Conservation (phyloP, 2,329 filamentous ascomycete species). For the Phialophora expanda region DNA sequence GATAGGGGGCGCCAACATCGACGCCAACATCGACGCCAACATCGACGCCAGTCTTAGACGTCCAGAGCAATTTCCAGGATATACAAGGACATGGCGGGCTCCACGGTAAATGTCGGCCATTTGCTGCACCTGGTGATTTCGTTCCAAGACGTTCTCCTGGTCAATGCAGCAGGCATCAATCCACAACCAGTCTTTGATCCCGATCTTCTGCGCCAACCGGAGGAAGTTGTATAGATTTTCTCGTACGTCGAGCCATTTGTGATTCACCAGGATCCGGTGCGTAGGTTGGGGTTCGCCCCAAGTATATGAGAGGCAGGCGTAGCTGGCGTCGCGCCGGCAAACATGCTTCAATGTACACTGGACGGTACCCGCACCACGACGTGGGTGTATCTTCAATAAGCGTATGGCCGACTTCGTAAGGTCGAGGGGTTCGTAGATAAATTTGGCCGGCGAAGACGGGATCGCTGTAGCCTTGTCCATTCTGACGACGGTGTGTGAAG, state of each 20-base stretch:
- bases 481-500: not conserved
- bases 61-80: not conserved
- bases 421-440: not conserved
- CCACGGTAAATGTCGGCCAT: not conserved
- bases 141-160: constrained; percentile 6
- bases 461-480: not conserved
- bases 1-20: too few species aligned
- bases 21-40: too few species aligned
- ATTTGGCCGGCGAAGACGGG: not conserved
- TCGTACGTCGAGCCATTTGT: not conserved
- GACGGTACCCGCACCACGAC: not conserved
- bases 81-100: not conserved
- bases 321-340: not conserved
- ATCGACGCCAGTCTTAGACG: too few species aligned
- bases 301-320: not conserved
- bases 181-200: not conserved
- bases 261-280: not conserved
- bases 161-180: not conserved
- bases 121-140: constrained; percentile 3
- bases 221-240: constrained; percentile 3
- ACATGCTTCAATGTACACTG: not conserved
- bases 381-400: not conserved
- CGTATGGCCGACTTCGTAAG: not conserved
- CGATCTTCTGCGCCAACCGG: not conserved
- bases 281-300: not conserved